Evolutionary conservation across 2,329 filamentous ascomycete species (phyloP), one percentile per base, ranked within the genome.

Genomic region (Penicillium crustosum): DNA sequence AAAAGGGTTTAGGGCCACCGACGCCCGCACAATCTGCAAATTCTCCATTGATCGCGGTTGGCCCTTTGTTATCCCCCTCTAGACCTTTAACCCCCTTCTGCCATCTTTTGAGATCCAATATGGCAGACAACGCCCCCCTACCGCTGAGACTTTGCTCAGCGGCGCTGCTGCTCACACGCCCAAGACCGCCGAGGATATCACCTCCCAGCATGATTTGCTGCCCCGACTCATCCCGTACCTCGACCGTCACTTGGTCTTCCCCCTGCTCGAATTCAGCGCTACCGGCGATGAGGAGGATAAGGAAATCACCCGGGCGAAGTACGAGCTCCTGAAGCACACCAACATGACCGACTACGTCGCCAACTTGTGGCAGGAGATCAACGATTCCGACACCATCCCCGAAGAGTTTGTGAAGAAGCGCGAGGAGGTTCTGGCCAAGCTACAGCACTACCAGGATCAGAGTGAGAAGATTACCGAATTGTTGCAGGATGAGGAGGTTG

Each of bases 311-410:
- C 86, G 89, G 74, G 87, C 92, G 69, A 96, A 96, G 79, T 96
- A 93, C 77, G 89, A 93, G 79, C 87, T 99, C 58, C 86, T 99
- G 68, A 93, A 96, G 81, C 88, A 92, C 77, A 97, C 94, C 72
- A 97, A 97, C 83, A 99, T 99, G 94, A 94, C 89, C 71, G 94
- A 99, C 79, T 99, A 96, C 76, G 91, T 97, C 54, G 93, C 93
- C 72, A 90, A 89, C 71, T 82, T 99, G 66, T 91, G 96, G 83
- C 89, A 90, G 75, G 90, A 97, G 72, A 86, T 99, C 66, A 87
- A 97, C 81, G 84, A 88, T 68, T 85, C 91, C 64, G 83, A 89
- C 60, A 84, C 90, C 61, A 81, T 89, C 54, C 93, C 94, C 50
- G 84, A 89, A 63, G 92, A 97, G 78, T 97, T 93, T 77, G 85